Conservation (phyloP, 2,329 filamentous ascomycete species). For the Pseudogymnoascus sp. region DNA sequence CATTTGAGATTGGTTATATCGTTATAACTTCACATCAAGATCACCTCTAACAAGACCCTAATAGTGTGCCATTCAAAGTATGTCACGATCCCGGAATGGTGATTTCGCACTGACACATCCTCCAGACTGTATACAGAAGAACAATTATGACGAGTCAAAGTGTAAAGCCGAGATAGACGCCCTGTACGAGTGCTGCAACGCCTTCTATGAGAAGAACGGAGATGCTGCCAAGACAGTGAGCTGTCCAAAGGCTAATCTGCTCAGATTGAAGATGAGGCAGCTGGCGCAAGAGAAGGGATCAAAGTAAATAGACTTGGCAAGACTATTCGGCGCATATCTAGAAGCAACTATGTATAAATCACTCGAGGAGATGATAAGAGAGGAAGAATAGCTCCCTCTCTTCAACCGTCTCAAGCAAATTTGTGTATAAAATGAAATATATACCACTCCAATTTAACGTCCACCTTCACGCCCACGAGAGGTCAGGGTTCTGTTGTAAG, state of each 20-base stretch:
- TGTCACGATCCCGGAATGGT: conserved; percentile 18
- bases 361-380: background rate
- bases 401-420: background rate
- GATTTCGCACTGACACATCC: conserved; percentile 6
- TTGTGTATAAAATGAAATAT: conserved; percentile 20
- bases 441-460: conserved; percentile 43
- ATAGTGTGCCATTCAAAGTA: conserved; percentile 87
- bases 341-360: background rate
- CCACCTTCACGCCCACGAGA: conserved; percentile 44
- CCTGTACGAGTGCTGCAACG: conserved; percentile 86
- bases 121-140: conserved; percentile 73
- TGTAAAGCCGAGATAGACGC: conserved; percentile 73
- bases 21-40: background rate
- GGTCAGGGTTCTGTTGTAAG: conserved; percentile 60
- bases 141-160: conserved; percentile 76
- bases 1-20: background rate
- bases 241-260: conserved; percentile 73
- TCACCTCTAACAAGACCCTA: background rate
- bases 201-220: conserved; percentile 74
- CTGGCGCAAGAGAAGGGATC: conserved; percentile 25
- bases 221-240: conserved; percentile 68
- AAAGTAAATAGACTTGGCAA: background rate
- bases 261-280: conserved; percentile 81
- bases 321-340: background rate
- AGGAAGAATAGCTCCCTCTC: background rate